Base-by-base conservation (phyloP, 345 rosid genomes). In the Moricandia arvensis region DNA sequence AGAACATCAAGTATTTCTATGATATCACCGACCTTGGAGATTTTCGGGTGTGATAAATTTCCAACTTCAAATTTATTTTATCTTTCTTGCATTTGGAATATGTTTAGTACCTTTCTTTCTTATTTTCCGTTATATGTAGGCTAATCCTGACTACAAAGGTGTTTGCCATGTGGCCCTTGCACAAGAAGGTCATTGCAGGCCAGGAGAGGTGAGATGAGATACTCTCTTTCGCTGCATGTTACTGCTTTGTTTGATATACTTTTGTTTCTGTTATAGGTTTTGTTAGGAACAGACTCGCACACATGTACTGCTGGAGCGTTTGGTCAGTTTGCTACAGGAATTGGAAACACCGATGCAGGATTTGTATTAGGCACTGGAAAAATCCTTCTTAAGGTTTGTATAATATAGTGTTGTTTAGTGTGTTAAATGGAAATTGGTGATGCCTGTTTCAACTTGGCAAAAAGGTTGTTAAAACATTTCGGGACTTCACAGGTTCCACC, bases 101-200 rank as follows among this genome's bases (percentile, higher is more conserved):
- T 38, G 45, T 10, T 13, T 41, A 4, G 4, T 47, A 7, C 17
- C 53, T 47, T 47, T n/a, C 53, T 47, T 47, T 47, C 53, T 47
- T 47, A 47, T 47, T n/a, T 6, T 47, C 47, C 47, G 37, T 33
- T 33, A 33, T 7, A 33, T 33, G 8, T 33, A 92, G 99, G 99
- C 82, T 59, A 95, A 95, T 73, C 99, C 94, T 65, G 97, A 95
- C 82, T 95, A 92, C 77, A 95, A 95, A 89, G 99, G 99, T 54
- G 99, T 95, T 75, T 95, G 98, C 79, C 99, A 95, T 74, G 67
- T 95, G 55, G 99, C 99, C 58, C 94, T 95, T 80, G 98, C 99
- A 43, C 98, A 95, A 87, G 99, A 95, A 85, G 99, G 98, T 74
- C 99, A 92, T 77, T 92, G 97, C 87, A 86, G 99, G 75, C 99